Percentiles rank a stretch among this genome's conserved stretches.
These are phyloP conservation scores for Zymoseptoria crescenta DNA, from an alignment of 2,329 filamentous ascomycete species.

Conservation along the genomic window DNA sequence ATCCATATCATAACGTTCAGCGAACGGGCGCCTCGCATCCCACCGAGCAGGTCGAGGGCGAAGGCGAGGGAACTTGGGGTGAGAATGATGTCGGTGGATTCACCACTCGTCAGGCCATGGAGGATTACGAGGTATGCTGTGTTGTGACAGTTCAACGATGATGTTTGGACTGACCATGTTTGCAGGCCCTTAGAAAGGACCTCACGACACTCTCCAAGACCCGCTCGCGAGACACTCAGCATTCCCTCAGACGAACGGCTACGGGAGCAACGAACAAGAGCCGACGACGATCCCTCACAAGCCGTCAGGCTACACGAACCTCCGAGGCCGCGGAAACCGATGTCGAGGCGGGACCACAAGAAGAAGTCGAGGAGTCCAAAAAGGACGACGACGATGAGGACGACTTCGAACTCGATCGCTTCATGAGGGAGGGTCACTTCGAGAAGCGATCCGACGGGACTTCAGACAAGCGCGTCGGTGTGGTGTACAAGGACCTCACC, in stretches of 20 bases:
- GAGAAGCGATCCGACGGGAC: constrained; percentile 62
- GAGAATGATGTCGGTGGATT: constrained; percentile 51
- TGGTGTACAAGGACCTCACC: constrained; percentile 67
- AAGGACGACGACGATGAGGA: constrained; percentile 43
- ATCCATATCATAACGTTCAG: constrained; percentile 15
- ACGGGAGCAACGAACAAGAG: constrained; percentile 22
- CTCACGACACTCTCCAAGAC: constrained; percentile 47
- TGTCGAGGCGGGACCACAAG: constrained; percentile 36
- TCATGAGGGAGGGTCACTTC: constrained; percentile 66
- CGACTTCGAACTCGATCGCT: constrained; percentile 61
- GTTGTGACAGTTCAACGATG: not conserved
- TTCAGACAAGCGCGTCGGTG: constrained; percentile 69
- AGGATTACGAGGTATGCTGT: constrained; percentile 46
- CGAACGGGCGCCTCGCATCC: constrained; percentile 16
- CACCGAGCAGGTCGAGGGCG: constrained; percentile 25
- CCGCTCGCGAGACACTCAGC: constrained; percentile 26
- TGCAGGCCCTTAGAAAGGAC: constrained; percentile 43
- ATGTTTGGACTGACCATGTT: not conserved
- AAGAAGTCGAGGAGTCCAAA: constrained; percentile 35
- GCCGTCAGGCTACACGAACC: not conserved
- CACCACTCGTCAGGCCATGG: constrained; percentile 47
- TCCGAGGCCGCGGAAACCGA: constrained; percentile 25
- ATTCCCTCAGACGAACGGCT: constrained; percentile 10
- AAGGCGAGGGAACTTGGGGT: constrained; percentile 51
- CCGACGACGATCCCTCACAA: constrained; percentile 5